Evolutionary conservation across 225 moss, liverwort and hornwort genomes (phyloP).

Genomic region (Anthoceros angustus): DNA sequence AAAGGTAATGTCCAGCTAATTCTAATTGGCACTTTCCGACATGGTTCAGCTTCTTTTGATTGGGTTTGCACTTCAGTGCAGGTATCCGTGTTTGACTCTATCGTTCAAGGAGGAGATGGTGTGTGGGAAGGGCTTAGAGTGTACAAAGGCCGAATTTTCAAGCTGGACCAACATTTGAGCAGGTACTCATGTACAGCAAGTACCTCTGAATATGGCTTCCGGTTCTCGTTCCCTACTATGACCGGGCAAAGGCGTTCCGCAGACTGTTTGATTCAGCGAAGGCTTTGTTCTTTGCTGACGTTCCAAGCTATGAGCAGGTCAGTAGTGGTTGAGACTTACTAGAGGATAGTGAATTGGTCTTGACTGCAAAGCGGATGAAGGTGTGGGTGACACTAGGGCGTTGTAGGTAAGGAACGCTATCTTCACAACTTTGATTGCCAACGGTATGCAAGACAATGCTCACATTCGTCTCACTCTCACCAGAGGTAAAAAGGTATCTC

Average conservation of each 20-base stretch:
- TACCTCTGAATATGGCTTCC: background rate
- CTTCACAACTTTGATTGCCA: conserved; percentile 66
- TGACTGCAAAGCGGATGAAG: background rate
- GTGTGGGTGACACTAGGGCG: background rate
- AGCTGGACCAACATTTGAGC: conserved; percentile 78
- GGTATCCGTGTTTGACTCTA: conserved; percentile 92
- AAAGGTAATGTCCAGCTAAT: conserved; percentile 33
- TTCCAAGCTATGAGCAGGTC: conserved; percentile 64
- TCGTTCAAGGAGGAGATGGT: conserved; percentile 91
- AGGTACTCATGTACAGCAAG: conserved; percentile 26
- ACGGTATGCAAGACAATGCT: conserved; percentile 68
- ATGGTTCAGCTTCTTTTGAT: background rate
- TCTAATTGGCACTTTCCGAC: background rate
- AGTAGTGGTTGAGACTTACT: background rate
- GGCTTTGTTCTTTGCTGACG: conserved; percentile 61
- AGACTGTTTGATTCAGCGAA: conserved; percentile 89
- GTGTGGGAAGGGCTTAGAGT: conserved; percentile 86
- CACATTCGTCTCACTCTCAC: conserved; percentile 76
- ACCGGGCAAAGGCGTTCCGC: conserved; percentile 9
- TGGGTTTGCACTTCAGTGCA: conserved; percentile 12
- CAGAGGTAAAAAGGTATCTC: conserved; percentile 59
- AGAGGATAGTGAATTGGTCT: background rate
- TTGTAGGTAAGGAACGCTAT: conserved; percentile 51
- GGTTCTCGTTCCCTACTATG: background rate
- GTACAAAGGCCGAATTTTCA: conserved; percentile 75